A percentile compares a stretch with the other conserved stretches of the same genome.
These are phyloP conservation scores for Discostella stelligera DNA, from an alignment of 352 stramenopile genomes.

Conservation along the genomic window DNA sequence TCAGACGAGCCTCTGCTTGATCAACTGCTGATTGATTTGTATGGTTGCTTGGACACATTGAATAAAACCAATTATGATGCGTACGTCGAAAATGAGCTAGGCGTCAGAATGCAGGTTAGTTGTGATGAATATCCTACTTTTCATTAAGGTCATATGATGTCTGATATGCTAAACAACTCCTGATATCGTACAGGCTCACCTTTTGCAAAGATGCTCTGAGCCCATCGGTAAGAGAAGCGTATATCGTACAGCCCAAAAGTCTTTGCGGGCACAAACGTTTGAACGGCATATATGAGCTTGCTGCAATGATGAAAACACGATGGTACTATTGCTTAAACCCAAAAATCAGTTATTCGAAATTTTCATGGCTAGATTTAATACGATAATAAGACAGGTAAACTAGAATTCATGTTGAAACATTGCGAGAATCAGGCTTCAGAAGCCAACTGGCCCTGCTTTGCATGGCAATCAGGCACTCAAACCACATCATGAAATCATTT, in stretches of 20 bases:
- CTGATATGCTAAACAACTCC: not conserved
- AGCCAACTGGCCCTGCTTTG: not conserved
- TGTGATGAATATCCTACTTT: not conserved
- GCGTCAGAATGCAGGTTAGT: slow-evolving; percentile 41
- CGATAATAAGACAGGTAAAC: too few species aligned
- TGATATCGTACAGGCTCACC: slow-evolving; percentile 13
- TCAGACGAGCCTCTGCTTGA: slow-evolving; percentile 25
- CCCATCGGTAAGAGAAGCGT: slow-evolving; percentile 37
- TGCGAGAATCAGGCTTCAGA: too few species aligned
- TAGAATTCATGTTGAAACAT: not conserved
- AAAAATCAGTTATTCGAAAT: too few species aligned
- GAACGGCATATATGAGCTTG: slow-evolving; percentile 5
- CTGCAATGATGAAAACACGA: not conserved
- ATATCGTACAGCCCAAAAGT: slow-evolving; percentile 44
- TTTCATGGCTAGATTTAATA: too few species aligned
- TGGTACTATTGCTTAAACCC: not conserved
- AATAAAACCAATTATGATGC: slow-evolving; percentile 35
- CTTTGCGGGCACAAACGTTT: slow-evolving; percentile 39
- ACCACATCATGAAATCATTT: slow-evolving; percentile 18
- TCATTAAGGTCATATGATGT: not conserved
- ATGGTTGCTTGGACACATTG: slow-evolving; percentile 39
- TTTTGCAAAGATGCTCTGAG: slow-evolving; percentile 41
- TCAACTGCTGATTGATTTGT: slow-evolving; percentile 34
- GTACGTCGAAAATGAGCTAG: slow-evolving; percentile 50
- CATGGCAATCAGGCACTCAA: slow-evolving; percentile 4